Conservation (phyloP, 257 asterid genomes). For the Forsythia suspensa region DNA sequence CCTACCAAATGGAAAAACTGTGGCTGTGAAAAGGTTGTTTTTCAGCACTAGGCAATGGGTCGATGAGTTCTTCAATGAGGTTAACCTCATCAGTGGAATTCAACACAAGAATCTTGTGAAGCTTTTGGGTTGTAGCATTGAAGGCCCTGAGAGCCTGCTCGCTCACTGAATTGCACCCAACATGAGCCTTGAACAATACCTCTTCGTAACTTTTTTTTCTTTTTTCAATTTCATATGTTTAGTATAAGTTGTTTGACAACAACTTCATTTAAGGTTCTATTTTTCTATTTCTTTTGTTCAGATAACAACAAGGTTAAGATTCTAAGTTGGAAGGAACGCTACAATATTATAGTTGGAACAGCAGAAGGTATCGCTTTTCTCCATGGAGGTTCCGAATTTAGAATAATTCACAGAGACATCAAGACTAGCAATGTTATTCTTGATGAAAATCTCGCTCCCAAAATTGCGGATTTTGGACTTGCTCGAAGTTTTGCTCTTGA, state of each 20-base stretch:
- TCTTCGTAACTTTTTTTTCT: slow-evolving; percentile 39
- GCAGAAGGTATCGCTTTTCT: slow-evolving; percentile 87
- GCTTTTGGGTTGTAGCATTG: slow-evolving; percentile 94
- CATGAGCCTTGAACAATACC: slow-evolving; percentile 67
- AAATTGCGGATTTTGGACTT: slow-evolving; percentile 90
- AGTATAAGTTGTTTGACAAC: no score
- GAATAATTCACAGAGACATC: slow-evolving; percentile 86
- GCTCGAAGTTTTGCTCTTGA: slow-evolving; percentile 78
- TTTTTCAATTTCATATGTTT: not conserved
- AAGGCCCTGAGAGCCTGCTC: slow-evolving; percentile 93
- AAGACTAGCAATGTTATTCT: slow-evolving; percentile 87
- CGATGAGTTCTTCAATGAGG: slow-evolving; percentile 92
- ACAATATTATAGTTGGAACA: slow-evolving; percentile 62
- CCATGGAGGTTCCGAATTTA: slow-evolving; percentile 59
- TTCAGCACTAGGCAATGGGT: slow-evolving; percentile 91
- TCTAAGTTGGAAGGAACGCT: slow-evolving; percentile 75
- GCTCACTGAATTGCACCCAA: slow-evolving; percentile 82
- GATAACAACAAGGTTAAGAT: slow-evolving; percentile 52
- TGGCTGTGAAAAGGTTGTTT: slow-evolving; percentile 86
- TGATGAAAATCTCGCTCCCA: slow-evolving; percentile 62
- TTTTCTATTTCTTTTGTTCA: slow-evolving; percentile 18
- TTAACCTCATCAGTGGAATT: slow-evolving; percentile 74
- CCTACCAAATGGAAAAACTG: slow-evolving; percentile 54
- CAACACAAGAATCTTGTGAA: slow-evolving; percentile 91
- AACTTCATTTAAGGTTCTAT: not conserved